Base-by-base conservation (phyloP, 1,284 basidiomycete species). In the Heterobasidion irregulare region DNA sequence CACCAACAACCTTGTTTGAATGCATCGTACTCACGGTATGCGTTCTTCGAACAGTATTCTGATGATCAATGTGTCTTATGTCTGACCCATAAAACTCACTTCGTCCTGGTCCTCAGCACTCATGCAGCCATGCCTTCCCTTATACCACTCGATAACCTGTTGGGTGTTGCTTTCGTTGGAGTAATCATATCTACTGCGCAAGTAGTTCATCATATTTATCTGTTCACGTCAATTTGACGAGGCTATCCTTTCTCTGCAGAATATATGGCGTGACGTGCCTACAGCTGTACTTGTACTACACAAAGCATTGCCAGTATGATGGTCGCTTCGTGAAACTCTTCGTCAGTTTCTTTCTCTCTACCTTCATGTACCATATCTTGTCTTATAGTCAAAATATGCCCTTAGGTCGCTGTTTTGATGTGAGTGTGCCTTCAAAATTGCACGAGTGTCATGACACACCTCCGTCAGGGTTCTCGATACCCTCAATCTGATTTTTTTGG, bases 231-330 rank as follows among this genome's bases (percentile, higher is more conserved):
- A 41, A 19, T 43, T 41, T 32, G 13, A 36, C 16, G 16, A 36
- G 6, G 26, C 50, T 10, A 26, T 32, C 8, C 4, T 18, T 6
- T 10, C 26, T 26, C 26, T n/a, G 12, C 33, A 58, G 57, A 38
- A 26, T 58, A 12, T 58, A 57, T 38, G 57, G 57, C 7, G 47
- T 58, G 18, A 56, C 57, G 8, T 58, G 52, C 45, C 32, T 58
- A 35, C 57, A 58, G 15, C 47, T 58, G 19, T 58, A 58, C 33
- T 12, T 53, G 33, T 58, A 58, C 44, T 58, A 51, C 16, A 53
- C 55, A 6, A 38, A 58, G 18, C 56, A 58, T 44, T 46, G 51
- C 32, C 43, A 35, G 32, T 32, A 26, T 13, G 57, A 58, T 33
- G 33, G 49, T 10, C 6, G 8, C 13, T 56, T 57, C 15, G 32